Evolutionary conservation across 768 basidiomycete species (phyloP).

Genomic region (Russula sp.): DNA sequence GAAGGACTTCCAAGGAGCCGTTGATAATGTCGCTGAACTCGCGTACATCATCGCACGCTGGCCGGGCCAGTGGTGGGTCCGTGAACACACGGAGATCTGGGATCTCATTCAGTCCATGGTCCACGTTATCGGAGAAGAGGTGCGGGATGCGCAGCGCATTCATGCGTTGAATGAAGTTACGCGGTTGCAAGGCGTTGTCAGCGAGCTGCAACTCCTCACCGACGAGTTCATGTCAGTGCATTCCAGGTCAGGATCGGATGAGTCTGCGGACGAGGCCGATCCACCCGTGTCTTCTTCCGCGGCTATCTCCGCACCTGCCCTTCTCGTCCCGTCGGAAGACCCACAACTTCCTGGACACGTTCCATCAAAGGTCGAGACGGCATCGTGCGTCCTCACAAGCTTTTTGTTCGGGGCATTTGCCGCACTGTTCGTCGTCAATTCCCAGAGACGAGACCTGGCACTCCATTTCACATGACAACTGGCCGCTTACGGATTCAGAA

Average conservation of each 20-base stretch:
- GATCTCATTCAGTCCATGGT: slow-evolving; percentile 52
- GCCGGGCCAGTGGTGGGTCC: slow-evolving; percentile 63
- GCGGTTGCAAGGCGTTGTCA: slow-evolving; percentile 43
- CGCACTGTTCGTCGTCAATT: slow-evolving; percentile 32
- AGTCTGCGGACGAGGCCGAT: slow-evolving; percentile 13
- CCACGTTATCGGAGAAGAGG: slow-evolving; percentile 57
- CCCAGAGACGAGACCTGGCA: slow-evolving; percentile 22
- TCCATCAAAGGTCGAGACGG: slow-evolving; percentile 27
- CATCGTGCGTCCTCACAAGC: slow-evolving; percentile 47
- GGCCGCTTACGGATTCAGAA: slow-evolving; percentile 4
- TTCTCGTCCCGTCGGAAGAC: slow-evolving; percentile 22
- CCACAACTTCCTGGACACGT: slow-evolving; percentile 10
- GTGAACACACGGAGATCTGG: slow-evolving; percentile 55
- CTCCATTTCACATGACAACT: slow-evolving; percentile 18
- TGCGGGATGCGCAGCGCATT: slow-evolving; percentile 42
- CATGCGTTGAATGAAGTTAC: slow-evolving; percentile 40
- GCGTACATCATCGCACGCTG: slow-evolving; percentile 37
- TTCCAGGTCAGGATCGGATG: slow-evolving; percentile 23
- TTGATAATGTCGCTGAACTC: slow-evolving; percentile 32
- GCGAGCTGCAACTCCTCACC: slow-evolving; percentile 41
- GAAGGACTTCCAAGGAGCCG: slow-evolving; percentile 34
- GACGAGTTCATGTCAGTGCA: slow-evolving; percentile 31
- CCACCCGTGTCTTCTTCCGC: background rate
- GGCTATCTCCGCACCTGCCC: slow-evolving; percentile 10
- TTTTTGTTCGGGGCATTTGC: slow-evolving; percentile 54